These are phyloP conservation scores for Ganoderma lingzhi DNA, from an alignment of 1,284 basidiomycete species.

Conservation along the genomic window DNA sequence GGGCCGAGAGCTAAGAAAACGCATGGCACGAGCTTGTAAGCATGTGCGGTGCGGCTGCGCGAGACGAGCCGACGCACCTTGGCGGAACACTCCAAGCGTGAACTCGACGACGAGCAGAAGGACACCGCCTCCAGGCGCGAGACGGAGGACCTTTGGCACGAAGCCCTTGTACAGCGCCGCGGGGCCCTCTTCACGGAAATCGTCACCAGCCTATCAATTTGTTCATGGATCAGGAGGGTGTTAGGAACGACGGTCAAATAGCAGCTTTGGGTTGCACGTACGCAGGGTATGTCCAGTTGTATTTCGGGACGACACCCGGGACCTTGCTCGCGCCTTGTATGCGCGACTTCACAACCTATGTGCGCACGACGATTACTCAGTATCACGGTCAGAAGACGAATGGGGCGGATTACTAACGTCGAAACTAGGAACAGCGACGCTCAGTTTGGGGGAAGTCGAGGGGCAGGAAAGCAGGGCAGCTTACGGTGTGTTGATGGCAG, in stretches of 20 bases:
- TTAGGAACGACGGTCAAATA: conserved; percentile 38
- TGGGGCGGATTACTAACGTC: conserved; percentile 53
- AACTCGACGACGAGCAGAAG: conserved; percentile 92
- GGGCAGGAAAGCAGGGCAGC: conserved; percentile 35
- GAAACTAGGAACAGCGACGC: conserved; percentile 48
- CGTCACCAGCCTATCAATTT: conserved; percentile 60
- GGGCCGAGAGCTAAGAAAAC: conserved; percentile 30
- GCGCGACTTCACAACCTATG: conserved; percentile 93
- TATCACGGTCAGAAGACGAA: background rate
- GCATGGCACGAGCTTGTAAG: background rate
- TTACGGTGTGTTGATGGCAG: conserved; percentile 81
- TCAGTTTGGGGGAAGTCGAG: conserved; percentile 1
- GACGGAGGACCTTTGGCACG: conserved; percentile 83
- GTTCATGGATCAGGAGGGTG: background rate
- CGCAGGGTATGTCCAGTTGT: conserved; percentile 94
- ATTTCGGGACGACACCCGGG: conserved; percentile 80
- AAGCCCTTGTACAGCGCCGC: conserved; percentile 96
- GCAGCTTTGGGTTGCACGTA: conserved; percentile 34
- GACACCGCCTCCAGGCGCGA: conserved; percentile 96
- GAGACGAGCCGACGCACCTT: conserved; percentile 50
- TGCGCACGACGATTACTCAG: background rate
- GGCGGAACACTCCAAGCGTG: conserved; percentile 77
- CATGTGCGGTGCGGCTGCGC: background rate
- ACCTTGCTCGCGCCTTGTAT: conserved; percentile 82
- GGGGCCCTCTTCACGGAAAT: conserved; percentile 92